phyloP scores from a whole-genome alignment of 2,329 filamentous ascomycete species.

The Colletotrichum gigasporum region DNA sequence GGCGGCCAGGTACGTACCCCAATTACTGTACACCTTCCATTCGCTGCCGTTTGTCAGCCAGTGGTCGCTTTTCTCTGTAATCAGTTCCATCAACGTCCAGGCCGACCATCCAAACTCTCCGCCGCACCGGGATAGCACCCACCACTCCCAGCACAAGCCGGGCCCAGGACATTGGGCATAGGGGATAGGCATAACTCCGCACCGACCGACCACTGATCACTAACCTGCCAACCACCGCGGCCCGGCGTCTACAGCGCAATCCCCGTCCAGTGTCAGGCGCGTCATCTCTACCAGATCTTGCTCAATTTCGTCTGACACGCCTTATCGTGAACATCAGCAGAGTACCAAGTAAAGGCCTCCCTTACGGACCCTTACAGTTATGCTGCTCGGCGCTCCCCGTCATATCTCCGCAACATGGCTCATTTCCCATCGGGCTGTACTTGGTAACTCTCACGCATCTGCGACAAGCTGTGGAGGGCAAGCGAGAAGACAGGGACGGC shows the following conservation, averaged over 20 bases:
- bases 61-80: conserved; percentile 20
- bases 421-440: background rate
- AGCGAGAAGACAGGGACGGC: conserved; percentile 11
- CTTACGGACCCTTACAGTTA: background rate
- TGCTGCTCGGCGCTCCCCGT: background rate
- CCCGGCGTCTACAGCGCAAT: background rate
- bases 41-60: conserved; percentile 26
- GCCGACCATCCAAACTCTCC: conserved; percentile 13
- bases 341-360: background rate
- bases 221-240: background rate
- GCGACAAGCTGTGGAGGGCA: conserved; percentile 17
- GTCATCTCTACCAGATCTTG: background rate
- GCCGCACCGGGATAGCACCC: background rate
- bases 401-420: background rate
- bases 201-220: conserved; percentile 15
- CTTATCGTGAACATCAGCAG: background rate
- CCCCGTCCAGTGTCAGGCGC: background rate
- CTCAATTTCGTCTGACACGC: conserved; percentile 9
- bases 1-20: conserved; percentile 8
- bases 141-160: background rate
- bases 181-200: conserved; percentile 29
- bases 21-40: conserved; percentile 10
- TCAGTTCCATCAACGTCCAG: conserved; percentile 16
- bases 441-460: background rate
- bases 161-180: conserved; percentile 2